Base-by-base conservation (phyloP, 345 rosid species). In the Durio zibethinus region DNA sequence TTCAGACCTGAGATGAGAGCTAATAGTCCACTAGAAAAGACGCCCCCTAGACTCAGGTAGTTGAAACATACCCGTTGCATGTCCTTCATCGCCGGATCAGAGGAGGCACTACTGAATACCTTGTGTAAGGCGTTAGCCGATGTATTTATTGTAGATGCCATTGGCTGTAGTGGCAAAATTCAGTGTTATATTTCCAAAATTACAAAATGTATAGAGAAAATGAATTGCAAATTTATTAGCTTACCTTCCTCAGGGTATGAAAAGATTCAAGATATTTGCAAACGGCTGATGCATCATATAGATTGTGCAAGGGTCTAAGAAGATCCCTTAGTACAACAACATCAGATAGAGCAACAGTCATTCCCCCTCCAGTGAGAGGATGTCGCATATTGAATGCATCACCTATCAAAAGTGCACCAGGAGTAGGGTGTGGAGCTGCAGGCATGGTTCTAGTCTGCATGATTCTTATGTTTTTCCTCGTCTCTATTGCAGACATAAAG, bases 331-430 rank as follows among this genome's bases (percentile, higher is more conserved):
- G 64, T 0, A 90, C 27, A 54, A 80, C 84, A 6, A 86, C 79
- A 69, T 90, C 93, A 10, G 90, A 86, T 4, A 89, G 76, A 4
- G 86, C 85, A 50, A 86, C 88, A 0, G 90, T 84, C 93, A 89
- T 89, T 75, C 91, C 93, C 62, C 88, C 89, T 36, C 90, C 89
- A 0, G 89, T 87, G 50, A 87, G 20, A 23, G 93, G 89, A 79
- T 89, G 93, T 12, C 89, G 78, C 87, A 86, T 85, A 80, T 89
- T 86, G 78, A 89, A 82, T 31, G 90, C 86, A 43, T 85, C 91
- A 8, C 91, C 89, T 47, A 86, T 72, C 53, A 85, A 73, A 67
- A 89, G 81, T 2, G 89, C 91, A 9, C 93, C 86, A 4, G 88
- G 88, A 16, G 86, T 86, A 7, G 91, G 86, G 36, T 38, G 18